Conservation (phyloP, 2,329 filamentous ascomycete genomes). For the Xylariomycetidae sp. region DNA sequence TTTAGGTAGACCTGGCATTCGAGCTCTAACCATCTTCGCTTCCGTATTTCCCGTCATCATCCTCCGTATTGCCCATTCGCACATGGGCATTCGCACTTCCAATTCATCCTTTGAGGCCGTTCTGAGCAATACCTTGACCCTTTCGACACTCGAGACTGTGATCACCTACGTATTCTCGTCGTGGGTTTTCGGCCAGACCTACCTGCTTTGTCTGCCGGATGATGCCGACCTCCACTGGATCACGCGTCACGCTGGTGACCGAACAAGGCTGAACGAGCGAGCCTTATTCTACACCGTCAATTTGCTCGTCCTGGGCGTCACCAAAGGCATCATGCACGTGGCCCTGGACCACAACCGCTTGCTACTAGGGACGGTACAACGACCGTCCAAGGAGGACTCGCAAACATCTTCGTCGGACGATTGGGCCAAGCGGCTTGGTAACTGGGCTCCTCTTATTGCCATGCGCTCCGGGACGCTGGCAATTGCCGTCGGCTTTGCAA, state of each 20-base stretch:
- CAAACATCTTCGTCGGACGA: constrained; percentile 7
- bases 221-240: constrained; percentile 65
- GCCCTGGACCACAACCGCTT: constrained; percentile 68
- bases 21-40: constrained; percentile 68
- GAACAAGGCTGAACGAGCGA: constrained; percentile 76
- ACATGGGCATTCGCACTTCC: constrained; percentile 67
- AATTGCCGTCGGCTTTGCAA: constrained; percentile 30
- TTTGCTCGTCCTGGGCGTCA: constrained; percentile 60
- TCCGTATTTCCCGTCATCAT: constrained; percentile 74
- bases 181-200: constrained; percentile 73
- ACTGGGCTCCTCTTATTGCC: constrained; percentile 29
- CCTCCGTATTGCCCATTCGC: constrained; percentile 78
- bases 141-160: constrained; percentile 62
- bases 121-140: constrained; percentile 47
- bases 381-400: constrained; percentile 15
- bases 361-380: constrained; percentile 35
- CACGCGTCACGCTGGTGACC: constrained; percentile 63
- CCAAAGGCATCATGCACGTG: constrained; percentile 66
- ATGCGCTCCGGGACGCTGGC: constrained; percentile 24
- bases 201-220: constrained; percentile 63
- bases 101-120: constrained; percentile 62
- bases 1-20: constrained; percentile 66
- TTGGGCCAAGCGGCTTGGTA: constrained; percentile 32
- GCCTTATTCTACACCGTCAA: constrained; percentile 73
- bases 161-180: constrained; percentile 74